A percentile compares a stretch with the other conserved stretches of the same genome.
Evolutionary conservation across 352 stramenopile species (phyloP).

Genomic region (Pythium apleroticum): DNA sequence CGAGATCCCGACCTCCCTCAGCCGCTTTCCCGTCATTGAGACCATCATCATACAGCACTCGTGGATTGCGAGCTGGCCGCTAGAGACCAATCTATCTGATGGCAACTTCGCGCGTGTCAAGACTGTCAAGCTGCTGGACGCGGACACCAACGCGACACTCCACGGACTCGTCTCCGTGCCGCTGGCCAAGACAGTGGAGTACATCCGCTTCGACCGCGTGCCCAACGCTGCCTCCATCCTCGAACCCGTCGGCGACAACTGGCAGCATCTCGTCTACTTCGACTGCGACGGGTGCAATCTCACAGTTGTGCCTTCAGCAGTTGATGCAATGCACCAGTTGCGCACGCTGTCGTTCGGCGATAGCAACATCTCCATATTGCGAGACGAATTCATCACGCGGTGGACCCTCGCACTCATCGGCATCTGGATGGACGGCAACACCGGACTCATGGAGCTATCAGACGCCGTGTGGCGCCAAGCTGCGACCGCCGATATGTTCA

Average conservation of each 20-base stretch:
- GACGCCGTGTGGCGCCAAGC: conserved; percentile 19
- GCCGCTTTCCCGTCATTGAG: background rate
- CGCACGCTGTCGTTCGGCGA: conserved; percentile 4
- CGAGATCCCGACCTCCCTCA: background rate
- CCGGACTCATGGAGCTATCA: conserved; percentile 1
- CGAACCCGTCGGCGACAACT: conserved; percentile 5
- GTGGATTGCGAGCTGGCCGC: conserved; percentile 5
- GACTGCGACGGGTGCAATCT: conserved; percentile 14
- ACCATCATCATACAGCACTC: conserved; percentile 10
- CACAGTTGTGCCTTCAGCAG: conserved; percentile 1
- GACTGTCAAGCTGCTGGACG: conserved; percentile 12
- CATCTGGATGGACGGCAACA: conserved; percentile 19
- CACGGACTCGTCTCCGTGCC: conserved; percentile 1
- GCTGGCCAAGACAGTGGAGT: conserved; percentile 9
- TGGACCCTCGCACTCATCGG: conserved; percentile 1
- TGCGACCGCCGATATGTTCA: conserved; percentile 9
- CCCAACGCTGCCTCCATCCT: conserved; percentile 9
- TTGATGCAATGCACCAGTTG: conserved; percentile 15
- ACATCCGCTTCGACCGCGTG: conserved; percentile 12
- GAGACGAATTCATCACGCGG: conserved; percentile 9
- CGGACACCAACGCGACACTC: conserved; percentile 7
- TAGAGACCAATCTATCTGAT: background rate
- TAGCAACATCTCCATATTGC: conserved; percentile 3
- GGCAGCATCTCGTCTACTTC: conserved; percentile 18
- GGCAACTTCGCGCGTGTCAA: conserved; percentile 2